Percentiles rank a stretch among this genome's conserved stretches.
phyloP scores from a whole-genome alignment of 1,139 yeast genomes.

The Diutina catenulata region DNA sequence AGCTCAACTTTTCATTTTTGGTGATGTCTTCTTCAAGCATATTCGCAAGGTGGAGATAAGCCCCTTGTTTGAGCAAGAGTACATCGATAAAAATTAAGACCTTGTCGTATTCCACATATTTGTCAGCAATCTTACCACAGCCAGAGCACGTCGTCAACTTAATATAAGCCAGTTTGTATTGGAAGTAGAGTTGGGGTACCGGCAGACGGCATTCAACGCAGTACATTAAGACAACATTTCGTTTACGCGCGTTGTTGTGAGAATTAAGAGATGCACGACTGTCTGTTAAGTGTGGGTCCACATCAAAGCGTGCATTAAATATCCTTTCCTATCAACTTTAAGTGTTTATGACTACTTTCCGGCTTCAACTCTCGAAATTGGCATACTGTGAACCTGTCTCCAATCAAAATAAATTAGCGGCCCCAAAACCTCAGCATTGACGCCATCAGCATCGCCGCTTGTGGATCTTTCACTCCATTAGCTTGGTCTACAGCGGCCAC shows the following conservation, averaged over 20 bases:
- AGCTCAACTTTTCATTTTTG: constrained; percentile 9
- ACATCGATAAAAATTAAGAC: constrained; percentile 78
- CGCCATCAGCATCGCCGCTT: not conserved
- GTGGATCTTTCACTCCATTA: constrained; percentile 13
- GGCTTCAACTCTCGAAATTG: no score
- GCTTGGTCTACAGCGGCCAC: constrained; percentile 71
- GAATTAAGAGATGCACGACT: no score
- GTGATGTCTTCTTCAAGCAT: constrained; percentile 28
- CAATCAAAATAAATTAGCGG: no score
- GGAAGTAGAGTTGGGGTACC: constrained; percentile 42
- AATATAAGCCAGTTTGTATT: constrained; percentile 69
- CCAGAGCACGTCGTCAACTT: constrained; percentile 65
- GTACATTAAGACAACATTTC: no score
- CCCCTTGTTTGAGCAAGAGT: constrained; percentile 73
- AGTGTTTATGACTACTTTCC: no score
- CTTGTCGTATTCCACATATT: constrained; percentile 82
- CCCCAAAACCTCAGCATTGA: constrained; percentile 1
- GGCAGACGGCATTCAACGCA: constrained; percentile 65
- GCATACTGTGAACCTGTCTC: no score
- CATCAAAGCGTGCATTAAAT: no score
- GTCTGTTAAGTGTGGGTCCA: no score
- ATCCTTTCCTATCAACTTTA: no score
- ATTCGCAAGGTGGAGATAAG: constrained; percentile 83
- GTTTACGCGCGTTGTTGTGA: no score
- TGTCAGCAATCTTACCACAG: constrained; percentile 73